Evolutionary conservation across 2,329 filamentous ascomycete genomes (phyloP), one percentile per base, ranked within the genome.

Genomic region (Drechslerella coelobrocha): DNA sequence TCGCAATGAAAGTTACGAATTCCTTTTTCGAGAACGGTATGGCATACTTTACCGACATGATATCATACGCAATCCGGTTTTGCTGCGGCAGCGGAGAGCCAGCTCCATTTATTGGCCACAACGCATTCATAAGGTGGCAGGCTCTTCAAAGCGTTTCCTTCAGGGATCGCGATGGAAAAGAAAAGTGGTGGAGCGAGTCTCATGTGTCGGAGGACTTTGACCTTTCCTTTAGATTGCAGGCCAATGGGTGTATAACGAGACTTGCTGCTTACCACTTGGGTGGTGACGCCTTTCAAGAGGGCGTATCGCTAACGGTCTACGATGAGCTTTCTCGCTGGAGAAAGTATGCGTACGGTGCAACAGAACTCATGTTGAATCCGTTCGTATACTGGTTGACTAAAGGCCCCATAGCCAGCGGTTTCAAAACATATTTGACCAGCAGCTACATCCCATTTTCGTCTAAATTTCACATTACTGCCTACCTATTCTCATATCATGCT

Each of bases 121-220:
- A 91, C 75, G 89, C 89, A 0, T 85, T 91, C 68, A 81, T 91
- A 12, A 84, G 89, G 21, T 91, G 89, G 89, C 81, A 81, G 52
- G 85, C 85, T 7, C 79, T 88, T 27, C 86, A 88, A 73, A 81
- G 84, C 52, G 82, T 87, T 47, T 82, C 82, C 1, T 85, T 83
- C 75, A 78, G 80, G 53, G 81, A 85, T 60, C 19, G 27, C 27
- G 85, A 86, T 56, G 84, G 83, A 9, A 83, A 86, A 73, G 84
- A 86, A 12, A 86, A 87, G 74, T 90, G 85, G 79, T 91, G 89
- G 89, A 90, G 88, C 6, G 89, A 91, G 77, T 83, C 82, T 2
- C 88, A 89, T 74, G 89, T 92, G 0, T 91, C 88, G 0, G 89
- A 92, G 72, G 89, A 92, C 75, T 91, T 91, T 60, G 89, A 91